Evolutionary conservation across 1,139 yeast species (phyloP), one percentile per base, ranked within the genome.

Genomic region (Candida gigantensis): DNA sequence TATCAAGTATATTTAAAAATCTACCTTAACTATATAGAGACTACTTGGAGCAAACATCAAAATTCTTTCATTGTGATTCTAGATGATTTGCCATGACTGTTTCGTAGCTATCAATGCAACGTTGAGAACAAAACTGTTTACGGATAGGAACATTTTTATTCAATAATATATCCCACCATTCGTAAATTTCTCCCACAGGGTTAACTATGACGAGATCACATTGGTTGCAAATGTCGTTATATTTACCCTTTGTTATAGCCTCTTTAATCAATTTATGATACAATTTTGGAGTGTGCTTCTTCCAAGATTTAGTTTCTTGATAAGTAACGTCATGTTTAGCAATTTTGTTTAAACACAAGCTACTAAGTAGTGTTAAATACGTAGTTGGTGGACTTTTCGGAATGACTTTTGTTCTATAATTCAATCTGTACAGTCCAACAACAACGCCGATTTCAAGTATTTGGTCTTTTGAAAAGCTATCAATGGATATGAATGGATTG

Each of bases 141-240:
- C 61, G 57, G 36, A 71, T 55, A 0, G 77, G 75, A 2, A 70
- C 53, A 30, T 62, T 50, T 19, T 53, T 60, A 41, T 69, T 70
- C 35, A 56, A 64, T 16, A 70, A 50, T 18, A 68, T 54, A 40
- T 71, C 70, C 75, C 76, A 71, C 77, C 77, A 71, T 43, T 71
- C 77, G 28, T 57, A 48, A 0, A 63, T 65, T 41, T 69, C 72
- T 0, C 74, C 74, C 28, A 53, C 53, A 2, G 76, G 72, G 26
- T 69, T 74, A 2, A 68, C 73, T 2, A 66, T 54, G 12, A 63
- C 54, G 14, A 49, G 44, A 6, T 52, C 45, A 50, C 77, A 71
- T 43, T 62, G 65, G 29, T 60, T 53, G 44, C 77, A 71, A 2
- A 49, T 51, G 36, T 68, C 72, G 10, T 53, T 44, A 40, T 55